A percentile compares a stretch with the other conserved stretches of the same genome.
Evolutionary conservation across 2,329 filamentous ascomycete species (phyloP).

Genomic region (Fusarium irregulare): DNA sequence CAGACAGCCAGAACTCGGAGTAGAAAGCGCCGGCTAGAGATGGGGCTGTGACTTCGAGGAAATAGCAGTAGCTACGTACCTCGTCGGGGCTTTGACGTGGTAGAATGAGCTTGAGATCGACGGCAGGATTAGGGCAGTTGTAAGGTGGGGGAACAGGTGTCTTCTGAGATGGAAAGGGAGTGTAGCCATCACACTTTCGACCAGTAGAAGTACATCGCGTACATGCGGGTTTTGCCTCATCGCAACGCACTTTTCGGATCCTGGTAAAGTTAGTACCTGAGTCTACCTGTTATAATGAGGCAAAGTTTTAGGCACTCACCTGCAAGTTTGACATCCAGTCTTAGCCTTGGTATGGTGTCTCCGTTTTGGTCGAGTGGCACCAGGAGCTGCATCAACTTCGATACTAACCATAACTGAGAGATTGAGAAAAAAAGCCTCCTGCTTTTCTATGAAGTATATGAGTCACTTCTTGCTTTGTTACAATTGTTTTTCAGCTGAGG

Average conservation of each 20-base stretch:
- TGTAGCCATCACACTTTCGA: conserved; percentile 21
- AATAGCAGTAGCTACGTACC: conserved; percentile 15
- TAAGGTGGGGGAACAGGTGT: too few species aligned
- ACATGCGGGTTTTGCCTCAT: conserved; percentile 2
- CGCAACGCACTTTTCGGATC: not conserved
- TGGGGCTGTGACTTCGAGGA: conserved; percentile 10
- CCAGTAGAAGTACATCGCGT: conserved; percentile 17
- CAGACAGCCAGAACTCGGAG: conserved; percentile 12
- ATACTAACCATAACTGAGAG: not conserved
- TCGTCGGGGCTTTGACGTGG: not conserved
- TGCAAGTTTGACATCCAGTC: not conserved
- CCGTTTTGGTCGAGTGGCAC: not conserved
- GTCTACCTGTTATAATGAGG: too few species aligned
- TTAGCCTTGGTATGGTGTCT: not conserved
- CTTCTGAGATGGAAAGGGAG: too few species aligned
- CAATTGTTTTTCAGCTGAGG: not conserved
- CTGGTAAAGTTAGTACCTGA: too few species aligned
- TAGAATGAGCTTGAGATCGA: not conserved
- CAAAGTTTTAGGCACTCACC: too few species aligned
- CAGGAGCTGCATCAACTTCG: rapidly evolving
- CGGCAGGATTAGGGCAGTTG: not conserved
- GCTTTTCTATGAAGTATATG: rapidly evolving
- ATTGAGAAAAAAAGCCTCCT: rapidly evolving
- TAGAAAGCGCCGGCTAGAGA: conserved; percentile 8
- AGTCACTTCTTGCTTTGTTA: not conserved